Evolutionary conservation across 805 yeast genomes (phyloP).

Genomic region (Kluyveromyces dobzhanskii): DNA sequence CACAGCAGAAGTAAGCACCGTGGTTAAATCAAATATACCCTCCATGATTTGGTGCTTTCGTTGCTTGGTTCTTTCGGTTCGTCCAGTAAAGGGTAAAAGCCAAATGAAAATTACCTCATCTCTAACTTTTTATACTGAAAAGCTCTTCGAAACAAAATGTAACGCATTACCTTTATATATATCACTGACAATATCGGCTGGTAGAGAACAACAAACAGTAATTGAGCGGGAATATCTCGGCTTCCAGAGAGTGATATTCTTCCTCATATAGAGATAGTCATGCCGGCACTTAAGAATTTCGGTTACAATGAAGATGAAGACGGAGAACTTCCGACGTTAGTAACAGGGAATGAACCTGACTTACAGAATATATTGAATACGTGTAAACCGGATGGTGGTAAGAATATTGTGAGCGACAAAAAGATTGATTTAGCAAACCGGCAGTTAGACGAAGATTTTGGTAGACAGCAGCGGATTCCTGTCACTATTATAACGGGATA

Average conservation of each 20-base stretch:
- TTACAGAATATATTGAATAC: constrained; percentile 17
- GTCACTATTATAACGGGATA: constrained; percentile 92
- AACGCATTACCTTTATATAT: too few species aligned
- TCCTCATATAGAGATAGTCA: neutral
- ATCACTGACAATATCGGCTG: neutral
- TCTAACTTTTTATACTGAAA: neutral
- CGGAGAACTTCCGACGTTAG: constrained; percentile 26
- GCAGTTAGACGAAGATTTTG: constrained; percentile 11
- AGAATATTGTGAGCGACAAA: constrained; percentile 20
- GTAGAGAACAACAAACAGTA: neutral
- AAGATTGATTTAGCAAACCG: constrained; percentile 25
- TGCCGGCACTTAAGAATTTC: constrained; percentile 27
- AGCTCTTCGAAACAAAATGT: neutral
- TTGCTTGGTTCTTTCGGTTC: neutral
- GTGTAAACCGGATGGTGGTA: constrained; percentile 23
- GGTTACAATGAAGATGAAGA: constrained; percentile 25
- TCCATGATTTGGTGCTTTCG: constrained; percentile 4
- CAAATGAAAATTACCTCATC: constrained; percentile 1
- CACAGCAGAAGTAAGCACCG: constrained; percentile 38
- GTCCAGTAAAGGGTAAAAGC: neutral
- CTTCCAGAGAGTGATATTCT: too few species aligned
- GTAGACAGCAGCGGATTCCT: constrained; percentile 49
- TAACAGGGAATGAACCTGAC: constrained; percentile 23
- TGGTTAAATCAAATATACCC: constrained; percentile 12
- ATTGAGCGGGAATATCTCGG: too few species aligned